Base-by-base conservation (phyloP, 176 grass and related monocot species). In the Oryza longistaminata region DNA sequence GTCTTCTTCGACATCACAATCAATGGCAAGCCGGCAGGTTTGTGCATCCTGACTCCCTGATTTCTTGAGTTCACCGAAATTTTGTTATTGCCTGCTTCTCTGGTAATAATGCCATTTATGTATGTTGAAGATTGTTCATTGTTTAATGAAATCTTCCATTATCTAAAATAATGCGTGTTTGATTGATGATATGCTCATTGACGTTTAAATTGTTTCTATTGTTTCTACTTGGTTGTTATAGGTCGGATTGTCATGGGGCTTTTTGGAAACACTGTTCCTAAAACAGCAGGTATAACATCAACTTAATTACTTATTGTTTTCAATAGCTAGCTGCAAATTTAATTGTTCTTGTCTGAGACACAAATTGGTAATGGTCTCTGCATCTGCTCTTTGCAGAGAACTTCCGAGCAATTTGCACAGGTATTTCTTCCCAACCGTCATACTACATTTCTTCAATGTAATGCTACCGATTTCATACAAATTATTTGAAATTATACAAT, bases 361-460 rank as follows among this genome's bases (percentile, higher is more conserved):
- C 33, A 5, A 53, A 80, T 75, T 74, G n/a, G 68, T 87, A 83
- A 76, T 45, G 49, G 12, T 24, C 55, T 26, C 37, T 84, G 27
- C 34, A 43, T 69, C 70, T 53, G 72, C 21, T 60, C 55, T 27
- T 29, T 61, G 49, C 93, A 99, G 93, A 99, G 71, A 99, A 99
- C 82, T 99, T 99, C 86, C 87, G 93, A 58, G 93, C 93, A 9
- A 90, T 99, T 77, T 99, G 96, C 93, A 99, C 96, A 80, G 96
- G 96, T 99, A 80, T 82, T 52, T 46, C 43, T 72, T 85, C 34
- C 13, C 11, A 64, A 46, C 40, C 11, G 21, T 72, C 16, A 9
- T 0, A 11, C 33, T 33, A 16, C 46, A 74, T 55, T 11, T 14
- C 0, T 15, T 75, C 44, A 43, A 4, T 10, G 35, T 53, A 11